Percentiles rank a stretch among this genome's conserved stretches.
These are phyloP conservation scores for Podospora pseudoanserina DNA, from an alignment of 495 filamentous ascomycete species.

Conservation along the genomic window DNA sequence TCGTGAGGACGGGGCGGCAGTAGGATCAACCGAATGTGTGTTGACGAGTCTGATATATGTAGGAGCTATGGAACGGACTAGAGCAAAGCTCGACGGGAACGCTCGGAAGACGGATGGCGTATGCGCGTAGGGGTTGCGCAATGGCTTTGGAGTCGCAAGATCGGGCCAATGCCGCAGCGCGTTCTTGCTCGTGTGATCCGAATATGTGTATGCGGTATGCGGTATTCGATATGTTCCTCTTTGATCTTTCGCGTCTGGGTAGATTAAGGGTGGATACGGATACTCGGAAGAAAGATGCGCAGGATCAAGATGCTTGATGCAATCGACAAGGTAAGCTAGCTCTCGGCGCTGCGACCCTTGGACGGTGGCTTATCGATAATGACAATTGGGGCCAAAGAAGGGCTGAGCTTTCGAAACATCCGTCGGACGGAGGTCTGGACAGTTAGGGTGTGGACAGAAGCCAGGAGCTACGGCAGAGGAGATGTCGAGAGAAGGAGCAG, in stretches of 20 bases:
- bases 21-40: neutral
- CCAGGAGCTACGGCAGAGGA: conserved; percentile 5
- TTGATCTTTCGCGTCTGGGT: neutral
- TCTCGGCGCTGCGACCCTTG: neutral
- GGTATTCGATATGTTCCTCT: neutral
- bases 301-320: neutral
- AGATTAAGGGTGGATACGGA: neutral
- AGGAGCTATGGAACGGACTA: neutral
- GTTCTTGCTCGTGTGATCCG: neutral
- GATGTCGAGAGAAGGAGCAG: conserved; percentile 11
- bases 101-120: conserved; percentile 1
- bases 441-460: neutral
- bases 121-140: conserved; percentile 15
- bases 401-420: neutral
- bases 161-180: neutral
- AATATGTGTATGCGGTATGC: neutral
- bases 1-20: neutral
- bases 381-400: conserved; percentile 1
- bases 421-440: neutral
- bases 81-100: neutral
- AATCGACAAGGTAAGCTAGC: neutral
- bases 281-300: neutral
- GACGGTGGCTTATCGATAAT: neutral
- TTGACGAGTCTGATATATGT: neutral
- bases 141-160: neutral